Evolutionary conservation across 2,329 filamentous ascomycete genomes (phyloP), one percentile per base, ranked within the genome.

Genomic region (Colletotrichum abscissum): DNA sequence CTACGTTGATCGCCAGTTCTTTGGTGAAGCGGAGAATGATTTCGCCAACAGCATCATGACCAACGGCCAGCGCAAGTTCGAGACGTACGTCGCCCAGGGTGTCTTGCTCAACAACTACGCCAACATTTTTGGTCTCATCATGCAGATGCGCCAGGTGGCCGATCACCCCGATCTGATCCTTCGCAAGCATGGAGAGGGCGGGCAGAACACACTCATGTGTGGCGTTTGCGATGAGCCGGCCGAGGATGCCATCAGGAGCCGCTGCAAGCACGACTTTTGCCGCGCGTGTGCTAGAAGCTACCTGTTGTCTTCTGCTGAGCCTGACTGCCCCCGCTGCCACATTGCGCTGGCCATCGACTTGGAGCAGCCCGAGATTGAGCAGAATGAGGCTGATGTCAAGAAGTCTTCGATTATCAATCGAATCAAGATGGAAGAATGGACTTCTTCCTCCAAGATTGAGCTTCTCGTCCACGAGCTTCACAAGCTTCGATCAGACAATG

Each of bases 401-500:
- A 98, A 98, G 84, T 95, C 92, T 16, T 98, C 95, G 1, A 99
- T 99, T 82, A 97, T 98, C 87, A 98, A 98, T 82, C 94, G 97
- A 68, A 98, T 99, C 84, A 95, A 96, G 83, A 98, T 98, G 95
- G 94, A 97, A 81, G 94, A 98, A 79, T 99, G 97, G 97, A 98
- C 95, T 0, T 98, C 95, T 0, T 98, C 95, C 1, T 98, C 95
- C 75, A 99, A 99, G 86, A 99, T 99, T 76, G 97, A 99, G 84
- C 92, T 97, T 81, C 90, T 99, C 6, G 93, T 98, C 11, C 97
- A 98, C 79, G 95, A 98, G 79, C 89, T 99, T 2, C 97, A 97
- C 86, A 93, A 94, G 82, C 89, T 98, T 52, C 92, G 97, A 71
- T 97, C 94, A 71, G 94, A 97, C 84, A 98, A 97, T 81, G 92